These are phyloP conservation scores for Auriscalpium orientale DNA, from an alignment of 768 basidiomycete genomes.

Conservation along the genomic window DNA sequence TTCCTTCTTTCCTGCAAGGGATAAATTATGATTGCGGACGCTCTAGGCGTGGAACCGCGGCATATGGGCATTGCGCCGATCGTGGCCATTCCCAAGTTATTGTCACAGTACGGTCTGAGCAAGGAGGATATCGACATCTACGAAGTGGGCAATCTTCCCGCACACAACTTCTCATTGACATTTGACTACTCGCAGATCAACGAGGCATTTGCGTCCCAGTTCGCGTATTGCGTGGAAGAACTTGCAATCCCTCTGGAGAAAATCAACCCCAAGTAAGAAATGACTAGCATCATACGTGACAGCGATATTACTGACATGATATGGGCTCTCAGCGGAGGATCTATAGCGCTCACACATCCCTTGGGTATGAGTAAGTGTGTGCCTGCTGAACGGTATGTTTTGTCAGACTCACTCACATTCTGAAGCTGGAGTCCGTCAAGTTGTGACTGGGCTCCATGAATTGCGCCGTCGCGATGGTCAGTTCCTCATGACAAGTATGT, in stretches of 20 bases:
- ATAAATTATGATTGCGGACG: background rate
- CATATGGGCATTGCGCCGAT: slow-evolving; percentile 77
- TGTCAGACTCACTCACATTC: background rate
- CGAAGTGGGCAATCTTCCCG: slow-evolving; percentile 40
- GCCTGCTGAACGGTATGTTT: slow-evolving; percentile 4
- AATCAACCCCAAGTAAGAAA: slow-evolving; percentile 75
- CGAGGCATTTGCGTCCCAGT: slow-evolving; percentile 90
- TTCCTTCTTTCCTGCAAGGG: background rate
- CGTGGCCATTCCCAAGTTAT: slow-evolving; percentile 61
- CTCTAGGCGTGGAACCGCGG: slow-evolving; percentile 62
- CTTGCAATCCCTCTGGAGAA: slow-evolving; percentile 68
- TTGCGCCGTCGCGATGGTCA: slow-evolving; percentile 60
- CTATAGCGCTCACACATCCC: slow-evolving; percentile 79
- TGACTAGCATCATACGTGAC: background rate
- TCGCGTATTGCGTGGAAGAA: slow-evolving; percentile 85
- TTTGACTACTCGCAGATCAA: slow-evolving; percentile 49
- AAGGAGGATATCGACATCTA: slow-evolving; percentile 73
- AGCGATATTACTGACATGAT: background rate
- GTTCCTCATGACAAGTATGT: slow-evolving; percentile 78
- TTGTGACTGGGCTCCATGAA: slow-evolving; percentile 83
- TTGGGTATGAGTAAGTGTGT: slow-evolving; percentile 68
- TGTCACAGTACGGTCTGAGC: slow-evolving; percentile 50
- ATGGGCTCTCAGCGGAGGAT: slow-evolving; percentile 54
- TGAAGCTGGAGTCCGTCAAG: slow-evolving; percentile 76
- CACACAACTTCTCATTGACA: background rate